Conservation (phyloP, 805 yeast genomes). For the Saturnispora bothae region DNA sequence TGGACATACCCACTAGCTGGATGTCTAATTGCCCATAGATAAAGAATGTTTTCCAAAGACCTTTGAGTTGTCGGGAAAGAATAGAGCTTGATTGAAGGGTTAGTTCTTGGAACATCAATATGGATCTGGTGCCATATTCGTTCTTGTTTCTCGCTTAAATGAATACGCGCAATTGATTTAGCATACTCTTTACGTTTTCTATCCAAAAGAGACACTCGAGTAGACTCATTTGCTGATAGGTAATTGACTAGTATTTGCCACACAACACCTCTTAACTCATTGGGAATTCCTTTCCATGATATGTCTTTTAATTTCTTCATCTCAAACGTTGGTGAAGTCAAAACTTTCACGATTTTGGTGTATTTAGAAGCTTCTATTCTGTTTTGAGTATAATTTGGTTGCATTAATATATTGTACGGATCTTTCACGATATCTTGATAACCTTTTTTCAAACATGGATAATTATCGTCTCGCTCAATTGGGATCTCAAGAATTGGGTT, state of each 20-base stretch:
- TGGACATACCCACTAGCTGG: slow-evolving; percentile 98
- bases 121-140: slow-evolving; percentile 91
- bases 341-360: slow-evolving; percentile 52
- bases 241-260: slow-evolving; percentile 92
- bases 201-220: slow-evolving; percentile 59
- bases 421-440: slow-evolving; percentile 32
- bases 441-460: slow-evolving; percentile 21
- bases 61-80: slow-evolving; percentile 60
- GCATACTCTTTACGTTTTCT: slow-evolving; percentile 80
- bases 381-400: slow-evolving; percentile 19
- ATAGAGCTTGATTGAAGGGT: slow-evolving; percentile 72
- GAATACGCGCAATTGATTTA: slow-evolving; percentile 63
- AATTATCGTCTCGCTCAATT: slow-evolving; percentile 12
- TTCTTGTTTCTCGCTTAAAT: slow-evolving; percentile 49
- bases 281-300: slow-evolving; percentile 93
- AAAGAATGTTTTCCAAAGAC: slow-evolving; percentile 69
- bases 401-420: slow-evolving; percentile 29
- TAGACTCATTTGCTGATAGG: slow-evolving; percentile 70
- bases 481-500: slow-evolving; percentile 2
- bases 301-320: slow-evolving; percentile 61
- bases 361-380: slow-evolving; percentile 43
- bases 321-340: slow-evolving; percentile 49
- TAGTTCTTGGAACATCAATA: slow-evolving; percentile 90
- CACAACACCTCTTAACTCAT: slow-evolving; percentile 63
- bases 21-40: slow-evolving; percentile 92